phyloP scores from a whole-genome alignment of 1,284 basidiomycete species.

The Fomitopsis pinicola region DNA sequence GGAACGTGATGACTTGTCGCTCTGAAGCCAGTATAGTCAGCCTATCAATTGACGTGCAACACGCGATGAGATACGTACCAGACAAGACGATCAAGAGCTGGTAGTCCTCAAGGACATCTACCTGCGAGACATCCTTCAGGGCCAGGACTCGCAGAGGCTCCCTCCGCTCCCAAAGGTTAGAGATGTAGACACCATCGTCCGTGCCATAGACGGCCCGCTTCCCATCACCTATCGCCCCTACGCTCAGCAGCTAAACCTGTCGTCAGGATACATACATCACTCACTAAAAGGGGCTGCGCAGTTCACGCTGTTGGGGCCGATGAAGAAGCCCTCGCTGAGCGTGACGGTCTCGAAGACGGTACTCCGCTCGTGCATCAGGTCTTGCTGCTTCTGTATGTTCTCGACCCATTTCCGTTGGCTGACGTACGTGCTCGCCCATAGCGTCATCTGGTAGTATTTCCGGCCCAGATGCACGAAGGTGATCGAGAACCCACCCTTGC shows the following conservation, averaged over 20 bases:
- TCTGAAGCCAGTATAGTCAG: conserved; percentile 42
- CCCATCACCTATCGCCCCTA: conserved; percentile 62
- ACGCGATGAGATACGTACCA: conserved; percentile 42
- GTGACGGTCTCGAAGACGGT: conserved; percentile 85
- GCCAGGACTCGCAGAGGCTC: conserved; percentile 91
- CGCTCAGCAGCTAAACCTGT: not conserved
- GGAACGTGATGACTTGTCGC: conserved; percentile 94
- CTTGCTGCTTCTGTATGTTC: conserved; percentile 87
- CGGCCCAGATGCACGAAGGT: conserved; percentile 93
- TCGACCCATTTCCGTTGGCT: conserved; percentile 95
- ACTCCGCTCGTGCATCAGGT: conserved; percentile 79
- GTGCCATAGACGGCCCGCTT: conserved; percentile 93
- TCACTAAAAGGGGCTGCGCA: conserved; percentile 93
- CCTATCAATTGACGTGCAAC: not conserved
- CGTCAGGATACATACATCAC: conserved; percentile 28
- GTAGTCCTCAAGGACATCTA: conserved; percentile 96
- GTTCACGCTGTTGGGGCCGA: conserved; percentile 80
- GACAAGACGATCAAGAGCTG: conserved; percentile 94
- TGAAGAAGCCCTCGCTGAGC: conserved; percentile 87
- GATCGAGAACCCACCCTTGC: conserved; percentile 88
- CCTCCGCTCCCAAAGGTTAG: conserved; percentile 75
- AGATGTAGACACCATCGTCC: conserved; percentile 94
- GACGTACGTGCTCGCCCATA: conserved; percentile 89
- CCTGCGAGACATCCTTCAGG: conserved; percentile 87
- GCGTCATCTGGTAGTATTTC: conserved; percentile 88